These are phyloP conservation scores for Talaromyces rugulosus DNA, from an alignment of 2,329 filamentous ascomycete species.

Conservation along the genomic window DNA sequence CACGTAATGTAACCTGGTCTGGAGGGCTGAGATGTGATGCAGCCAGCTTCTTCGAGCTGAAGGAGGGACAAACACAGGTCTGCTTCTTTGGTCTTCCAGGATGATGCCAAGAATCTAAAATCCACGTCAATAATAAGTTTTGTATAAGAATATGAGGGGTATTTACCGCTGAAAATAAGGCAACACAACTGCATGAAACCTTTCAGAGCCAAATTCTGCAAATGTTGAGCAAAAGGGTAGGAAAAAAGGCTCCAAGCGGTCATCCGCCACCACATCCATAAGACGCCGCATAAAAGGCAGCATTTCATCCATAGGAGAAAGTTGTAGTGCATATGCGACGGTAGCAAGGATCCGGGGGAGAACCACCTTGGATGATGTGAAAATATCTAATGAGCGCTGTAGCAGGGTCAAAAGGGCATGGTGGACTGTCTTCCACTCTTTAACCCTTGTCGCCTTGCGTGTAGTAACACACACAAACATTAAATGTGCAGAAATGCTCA, in stretches of 20 bases:
- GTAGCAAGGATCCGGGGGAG: constrained; percentile 40
- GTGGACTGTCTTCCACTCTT: constrained; percentile 65
- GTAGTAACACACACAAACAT: constrained; percentile 67
- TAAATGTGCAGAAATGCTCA: constrained; percentile 36
- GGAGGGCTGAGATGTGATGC: constrained; percentile 49
- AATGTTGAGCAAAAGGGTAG: constrained; percentile 81
- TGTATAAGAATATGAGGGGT: not conserved
- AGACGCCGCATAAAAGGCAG: constrained; percentile 66
- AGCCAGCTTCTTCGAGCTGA: constrained; percentile 48
- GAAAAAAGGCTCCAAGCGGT: constrained; percentile 67
- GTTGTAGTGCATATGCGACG: constrained; percentile 64
- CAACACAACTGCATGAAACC: constrained; percentile 75
- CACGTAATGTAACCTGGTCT: constrained; percentile 37
- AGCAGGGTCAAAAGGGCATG: constrained; percentile 53
- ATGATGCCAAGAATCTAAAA: constrained; percentile 65
- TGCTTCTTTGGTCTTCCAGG: constrained; percentile 67
- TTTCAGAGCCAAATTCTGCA: constrained; percentile 65
- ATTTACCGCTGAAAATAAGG: constrained; percentile 72
- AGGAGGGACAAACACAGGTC: constrained; percentile 66
- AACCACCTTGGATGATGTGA: constrained; percentile 22
- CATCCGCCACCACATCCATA: constrained; percentile 60
- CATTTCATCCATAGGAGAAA: constrained; percentile 73
- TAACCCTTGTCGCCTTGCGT: constrained; percentile 72
- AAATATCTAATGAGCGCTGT: constrained; percentile 27
- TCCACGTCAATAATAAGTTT: constrained; percentile 10